Conservation (phyloP, 805 yeast genomes). For the Wickerhamomyces subpelliculosus region DNA sequence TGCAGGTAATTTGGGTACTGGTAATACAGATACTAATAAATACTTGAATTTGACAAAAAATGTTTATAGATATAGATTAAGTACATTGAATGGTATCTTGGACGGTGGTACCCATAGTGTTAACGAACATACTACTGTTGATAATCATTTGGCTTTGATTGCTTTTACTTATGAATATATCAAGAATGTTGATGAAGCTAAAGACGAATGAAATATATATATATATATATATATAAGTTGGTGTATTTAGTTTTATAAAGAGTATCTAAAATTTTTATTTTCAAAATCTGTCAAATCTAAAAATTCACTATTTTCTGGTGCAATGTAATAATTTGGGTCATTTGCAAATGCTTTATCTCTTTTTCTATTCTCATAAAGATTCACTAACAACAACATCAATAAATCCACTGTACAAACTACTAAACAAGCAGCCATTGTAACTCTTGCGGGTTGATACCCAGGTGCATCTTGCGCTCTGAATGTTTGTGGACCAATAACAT, state of each 20-base stretch:
- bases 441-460: conserved; percentile 68
- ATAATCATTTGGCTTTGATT: conserved; percentile 44
- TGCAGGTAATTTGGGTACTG: conserved; percentile 57
- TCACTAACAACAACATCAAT: conserved; percentile 21
- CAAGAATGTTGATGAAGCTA: conserved; percentile 25
- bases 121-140: conserved; percentile 46
- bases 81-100: conserved; percentile 26
- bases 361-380: conserved; percentile 32
- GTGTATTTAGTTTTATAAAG: conserved; percentile 6
- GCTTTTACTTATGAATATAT: conserved; percentile 45
- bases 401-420: conserved; percentile 35
- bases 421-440: conserved; percentile 46
- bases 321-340: conserved; percentile 19
- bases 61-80: conserved; percentile 57
- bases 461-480: conserved; percentile 45
- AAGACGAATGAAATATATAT: neutral
- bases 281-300: conserved; percentile 39
- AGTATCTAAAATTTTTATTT: conserved; percentile 29
- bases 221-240: neutral
- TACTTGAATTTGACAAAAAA: conserved; percentile 58
- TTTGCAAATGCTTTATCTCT: conserved; percentile 28
- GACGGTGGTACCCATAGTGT: conserved; percentile 44
- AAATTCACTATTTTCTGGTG: conserved; percentile 31
- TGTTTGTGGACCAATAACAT: conserved; percentile 64
- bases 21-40: conserved; percentile 63